Evolutionary conservation across 2,329 filamentous ascomycete species (phyloP), one percentile per base, ranked within the genome.

Genomic region (Raffaelea deltoideospora): DNA sequence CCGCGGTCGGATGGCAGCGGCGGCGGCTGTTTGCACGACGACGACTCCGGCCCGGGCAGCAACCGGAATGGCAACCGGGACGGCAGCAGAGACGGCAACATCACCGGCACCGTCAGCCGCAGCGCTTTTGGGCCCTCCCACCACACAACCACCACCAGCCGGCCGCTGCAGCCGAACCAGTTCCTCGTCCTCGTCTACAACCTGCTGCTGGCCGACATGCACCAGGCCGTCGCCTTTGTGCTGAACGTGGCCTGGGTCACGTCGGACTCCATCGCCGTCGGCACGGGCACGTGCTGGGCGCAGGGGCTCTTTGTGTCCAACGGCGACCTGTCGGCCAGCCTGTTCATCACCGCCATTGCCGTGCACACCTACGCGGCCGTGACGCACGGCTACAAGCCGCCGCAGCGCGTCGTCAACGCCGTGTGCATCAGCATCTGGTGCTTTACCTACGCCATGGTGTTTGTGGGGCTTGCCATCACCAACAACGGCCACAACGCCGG

Each of bases 111-210:
- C n/a, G n/a, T n/a, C n/a, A n/a, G n/a, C n/a, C n/a, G n/a, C n/a
- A n/a, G n/a, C n/a, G n/a, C n/a, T n/a, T n/a, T n/a, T n/a, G n/a
- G n/a, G n/a, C n/a, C n/a, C n/a, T n/a, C n/a, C n/a, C n/a, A n/a
- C n/a, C n/a, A n/a, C n/a, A n/a, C n/a, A n/a, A n/a, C n/a, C n/a
- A n/a, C n/a, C n/a, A n/a, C n/a, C n/a, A n/a, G n/a, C n/a, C n/a
- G 28, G 30, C 33, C 2, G 39, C n/a, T n/a, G n/a, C n/a, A 47
- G 31, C 47, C 47, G 2, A 74, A 72, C 42, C 72, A 76, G 49
- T 74, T 73, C 45, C 57, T 75, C 18, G 56, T 76, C 5, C 56
- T 76, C 4, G 65, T 76, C 38, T 67, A 70, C 52, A 76, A 75
- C 48, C 62, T 76, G 8, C 53, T 76, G 3, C 52, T 71, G 36